phyloP scores from a whole-genome alignment of 768 basidiomycete genomes.

The Auricularia auricula-judae region DNA sequence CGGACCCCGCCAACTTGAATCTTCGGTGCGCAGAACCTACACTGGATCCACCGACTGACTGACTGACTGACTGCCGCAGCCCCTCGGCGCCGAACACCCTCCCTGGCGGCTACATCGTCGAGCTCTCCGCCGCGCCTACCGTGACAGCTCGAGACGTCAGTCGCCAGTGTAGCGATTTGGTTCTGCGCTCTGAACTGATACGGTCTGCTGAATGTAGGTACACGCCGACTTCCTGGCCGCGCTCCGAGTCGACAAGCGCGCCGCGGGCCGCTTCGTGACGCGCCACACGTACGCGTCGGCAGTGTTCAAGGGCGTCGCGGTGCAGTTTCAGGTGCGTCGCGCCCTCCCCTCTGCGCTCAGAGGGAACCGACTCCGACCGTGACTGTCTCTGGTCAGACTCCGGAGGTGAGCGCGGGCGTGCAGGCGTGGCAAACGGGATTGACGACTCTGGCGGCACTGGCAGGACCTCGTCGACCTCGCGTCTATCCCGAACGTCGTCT shows the following conservation, averaged over 20 bases:
- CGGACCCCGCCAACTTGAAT: too few species aligned
- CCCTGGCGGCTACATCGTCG: not conserved
- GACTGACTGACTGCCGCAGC: too few species aligned
- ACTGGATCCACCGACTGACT: too few species aligned
- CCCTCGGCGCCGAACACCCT: not conserved
- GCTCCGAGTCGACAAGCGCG: constrained; percentile 1
- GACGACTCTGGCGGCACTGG: not conserved
- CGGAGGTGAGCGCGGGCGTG: too few species aligned
- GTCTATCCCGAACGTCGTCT: not conserved
- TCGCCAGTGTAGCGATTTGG: not conserved
- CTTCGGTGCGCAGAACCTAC: too few species aligned
- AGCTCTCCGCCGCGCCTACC: not conserved
- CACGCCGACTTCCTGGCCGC: not conserved
- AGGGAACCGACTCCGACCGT: too few species aligned
- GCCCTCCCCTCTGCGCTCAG: not conserved
- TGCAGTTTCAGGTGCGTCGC: not conserved
- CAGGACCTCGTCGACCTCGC: not conserved
- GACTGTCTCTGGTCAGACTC: too few species aligned
- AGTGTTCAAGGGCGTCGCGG: not conserved
- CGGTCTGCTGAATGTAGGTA: not conserved
- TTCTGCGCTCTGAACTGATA: not conserved
- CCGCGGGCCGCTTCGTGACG: not conserved
- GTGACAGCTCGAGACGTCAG: not conserved
- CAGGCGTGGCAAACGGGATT: too few species aligned
- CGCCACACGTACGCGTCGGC: not conserved